Base-by-base conservation (phyloP, 2,329 filamentous ascomycete genomes). In the Phialophora verrucosa region DNA sequence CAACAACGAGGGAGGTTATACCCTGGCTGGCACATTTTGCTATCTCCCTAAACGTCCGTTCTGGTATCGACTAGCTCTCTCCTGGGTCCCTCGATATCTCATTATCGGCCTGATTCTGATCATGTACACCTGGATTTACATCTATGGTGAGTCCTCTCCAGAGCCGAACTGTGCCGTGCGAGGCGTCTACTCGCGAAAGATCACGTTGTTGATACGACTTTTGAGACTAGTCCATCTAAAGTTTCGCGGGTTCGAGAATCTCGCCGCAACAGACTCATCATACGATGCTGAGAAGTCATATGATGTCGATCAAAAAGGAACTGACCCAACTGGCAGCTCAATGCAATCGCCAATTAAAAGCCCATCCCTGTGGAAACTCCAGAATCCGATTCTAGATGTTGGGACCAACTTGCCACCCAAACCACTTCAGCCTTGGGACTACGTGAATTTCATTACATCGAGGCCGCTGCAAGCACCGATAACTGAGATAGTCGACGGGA, bases 11-110 rank as follows among this genome's bases (percentile, higher is more conserved):
- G 27, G 59, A 32, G 87, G 83, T 1, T 92, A 90, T 73, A 78
- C 85, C 53, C 85, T 88, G 25, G 83, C 86, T 57, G 89, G 88
- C 1, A 85, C 87, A 23, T 90, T 88, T 72, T 94, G 91, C 76
- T 89, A 89, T 68, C 80, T 93, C 2, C 89, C 90, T 0, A 80
- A 85, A 17, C 81, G 85, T 3, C 88, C 89, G 0, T 83, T 83
- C 67, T 93, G 91, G 91, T 89, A 89, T 69, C 83, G 88, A 51
- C 79, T 89, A 17, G 87, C 85, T 0, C 80, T 93, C 2, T 85
- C 85, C 64, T 94, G 91, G 91, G 83, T 91, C 7, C 91, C 91
- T 42, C 84, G 91, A 58, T 92, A 92, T 69, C 70, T 91, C 42
- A 88, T 92, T 59, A 86, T 90, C 70, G 73, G 84, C 8, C 79